These are phyloP conservation scores for Hyaloscypha finlandica DNA, from an alignment of 495 filamentous ascomycete species.

Conservation along the genomic window DNA sequence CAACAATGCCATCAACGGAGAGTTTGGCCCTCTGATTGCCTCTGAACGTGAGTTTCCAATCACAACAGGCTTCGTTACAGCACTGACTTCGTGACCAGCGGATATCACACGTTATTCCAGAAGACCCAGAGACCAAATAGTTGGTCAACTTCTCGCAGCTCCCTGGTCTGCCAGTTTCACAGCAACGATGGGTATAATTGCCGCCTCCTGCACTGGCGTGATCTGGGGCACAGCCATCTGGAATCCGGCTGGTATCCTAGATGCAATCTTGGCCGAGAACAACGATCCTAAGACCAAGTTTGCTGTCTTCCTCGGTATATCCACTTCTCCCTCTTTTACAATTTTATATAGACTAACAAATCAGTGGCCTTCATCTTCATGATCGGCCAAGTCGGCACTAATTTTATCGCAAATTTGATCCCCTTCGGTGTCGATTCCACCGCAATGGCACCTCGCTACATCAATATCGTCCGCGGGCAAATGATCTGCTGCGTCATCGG, in stretches of 20 bases:
- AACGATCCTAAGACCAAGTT: slow-evolving; percentile 1
- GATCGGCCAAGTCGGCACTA: slow-evolving; percentile 31
- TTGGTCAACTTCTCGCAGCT: slow-evolving; percentile 8
- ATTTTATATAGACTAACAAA: slow-evolving; percentile 33
- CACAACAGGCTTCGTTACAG: background rate
- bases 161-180: slow-evolving; percentile 17
- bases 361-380: slow-evolving; percentile 16
- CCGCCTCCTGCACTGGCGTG: slow-evolving; percentile 11
- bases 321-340: background rate
- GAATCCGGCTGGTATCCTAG: slow-evolving; percentile 19
- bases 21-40: slow-evolving; percentile 1
- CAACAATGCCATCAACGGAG: slow-evolving; percentile 11
- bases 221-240: slow-evolving; percentile 14
- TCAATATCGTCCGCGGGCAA: slow-evolving; percentile 37
- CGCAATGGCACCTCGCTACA: slow-evolving; percentile 20
- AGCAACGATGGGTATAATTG: slow-evolving; percentile 16
- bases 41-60: slow-evolving; percentile 1
- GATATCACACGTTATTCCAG: slow-evolving; percentile 13
- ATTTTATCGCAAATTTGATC: slow-evolving; percentile 41
- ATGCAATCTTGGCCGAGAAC: slow-evolving; percentile 15
- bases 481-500: slow-evolving; percentile 20
- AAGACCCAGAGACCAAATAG: background rate
- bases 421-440: slow-evolving; percentile 36
- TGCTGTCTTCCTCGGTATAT: slow-evolving; percentile 37
- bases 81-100: background rate